Conservation (phyloP, 306 rosid genomes). For the Quercus aquifolioides region DNA sequence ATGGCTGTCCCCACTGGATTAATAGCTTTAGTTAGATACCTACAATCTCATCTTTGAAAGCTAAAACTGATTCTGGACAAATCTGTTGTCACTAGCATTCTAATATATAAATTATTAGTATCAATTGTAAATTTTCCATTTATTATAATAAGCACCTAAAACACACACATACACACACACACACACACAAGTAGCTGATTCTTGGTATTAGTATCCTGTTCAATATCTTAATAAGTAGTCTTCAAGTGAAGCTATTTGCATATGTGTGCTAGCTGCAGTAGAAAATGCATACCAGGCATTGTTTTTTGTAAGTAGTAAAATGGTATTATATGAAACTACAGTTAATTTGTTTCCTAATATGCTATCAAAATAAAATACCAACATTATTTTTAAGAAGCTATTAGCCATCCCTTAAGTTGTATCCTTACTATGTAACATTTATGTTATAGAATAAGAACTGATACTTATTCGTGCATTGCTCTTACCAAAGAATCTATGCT, state of each 20-base stretch:
- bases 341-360: neutral
- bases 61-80: neutral
- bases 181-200: neutral
- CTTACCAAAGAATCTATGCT: constrained; percentile 20
- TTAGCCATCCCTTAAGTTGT: neutral
- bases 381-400: neutral
- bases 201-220: neutral
- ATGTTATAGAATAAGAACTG: neutral
- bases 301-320: neutral
- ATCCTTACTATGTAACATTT: neutral
- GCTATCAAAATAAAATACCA: neutral
- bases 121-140: neutral
- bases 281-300: neutral
- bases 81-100: neutral
- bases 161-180: neutral
- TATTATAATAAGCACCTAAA: neutral
- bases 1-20: no score
- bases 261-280: neutral
- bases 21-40: no score
- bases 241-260: neutral
- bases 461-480: neutral
- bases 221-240: neutral
- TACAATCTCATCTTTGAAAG: neutral
- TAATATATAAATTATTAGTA: neutral
- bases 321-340: neutral